Percentiles rank a stretch among this genome's conserved stretches.
Conservation (phyloP, 2,329 filamentous ascomycete species). For the Aphanocladium album region DNA sequence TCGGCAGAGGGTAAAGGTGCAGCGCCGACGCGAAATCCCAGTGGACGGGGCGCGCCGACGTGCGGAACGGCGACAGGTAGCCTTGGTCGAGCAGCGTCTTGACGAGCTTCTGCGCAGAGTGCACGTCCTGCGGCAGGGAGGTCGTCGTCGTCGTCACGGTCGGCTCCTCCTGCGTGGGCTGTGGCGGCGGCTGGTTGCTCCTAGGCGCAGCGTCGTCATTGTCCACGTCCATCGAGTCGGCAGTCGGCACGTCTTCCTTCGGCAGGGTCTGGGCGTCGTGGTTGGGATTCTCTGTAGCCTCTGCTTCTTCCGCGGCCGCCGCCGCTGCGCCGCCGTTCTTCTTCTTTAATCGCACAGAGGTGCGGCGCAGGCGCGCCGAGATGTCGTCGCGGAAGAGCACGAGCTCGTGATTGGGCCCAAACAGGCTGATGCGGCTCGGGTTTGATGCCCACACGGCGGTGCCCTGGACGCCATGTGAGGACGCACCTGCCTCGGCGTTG, state of each 20-base stretch:
- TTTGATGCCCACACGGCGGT: conserved; percentile 84
- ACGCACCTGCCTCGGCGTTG: conserved; percentile 57
- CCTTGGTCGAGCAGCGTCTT: conserved; percentile 91
- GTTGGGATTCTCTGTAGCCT: conserved; percentile 26
- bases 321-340: conserved; percentile 12
- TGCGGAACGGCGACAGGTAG: conserved; percentile 79
- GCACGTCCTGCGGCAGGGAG: conserved; percentile 43
- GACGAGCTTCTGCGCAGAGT: conserved; percentile 69
- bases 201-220: neutral
- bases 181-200: conserved; percentile 1
- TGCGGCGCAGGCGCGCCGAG: conserved; percentile 69
- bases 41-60: conserved; percentile 72
- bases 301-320: conserved; percentile 24
- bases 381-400: conserved; percentile 85
- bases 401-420: conserved; percentile 83
- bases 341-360: conserved; percentile 64
- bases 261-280: conserved; percentile 14
- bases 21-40: conserved; percentile 81
- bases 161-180: conserved; percentile 12
- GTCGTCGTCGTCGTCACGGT: conserved; percentile 15
- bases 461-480: conserved; percentile 32
- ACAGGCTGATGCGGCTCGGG: conserved; percentile 74
- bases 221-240: conserved; percentile 39
- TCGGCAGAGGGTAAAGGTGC: conserved; percentile 83
- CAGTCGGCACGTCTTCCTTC: conserved; percentile 1